Evolutionary conservation across 306 rosid species (phyloP), one percentile per base, ranked within the genome.

Genomic region (Canavalia ensiformis): DNA sequence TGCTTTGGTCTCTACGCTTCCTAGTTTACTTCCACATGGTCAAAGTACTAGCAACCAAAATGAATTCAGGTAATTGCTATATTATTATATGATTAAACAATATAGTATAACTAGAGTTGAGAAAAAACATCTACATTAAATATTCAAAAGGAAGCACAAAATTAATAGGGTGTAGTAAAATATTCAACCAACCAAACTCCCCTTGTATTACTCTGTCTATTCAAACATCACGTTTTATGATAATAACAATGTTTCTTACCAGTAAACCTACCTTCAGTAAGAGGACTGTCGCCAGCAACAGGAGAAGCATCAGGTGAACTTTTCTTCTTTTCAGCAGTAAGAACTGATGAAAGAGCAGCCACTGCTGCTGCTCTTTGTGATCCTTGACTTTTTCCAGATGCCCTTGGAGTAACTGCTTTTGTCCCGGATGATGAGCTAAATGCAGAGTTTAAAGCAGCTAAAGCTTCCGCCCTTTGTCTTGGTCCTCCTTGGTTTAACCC

Each of bases 331-430:
- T 95, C 99, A 78, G 97, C 98, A 57, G 91, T 87, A 77, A 95
- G 98, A 87, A 93, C 99, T 13, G 74, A 44, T 52, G 99, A 95
- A 81, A 95, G 97, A 60, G 99, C 98, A 74, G 99, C 99, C 18
- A 93, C 97, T 13, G 99, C 99, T 65, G 98, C 97, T 34, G 93
- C 93, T 87, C 97, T 89, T 85, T 95, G 98, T 44, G 98, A 92
- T 81, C 97, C 97, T 88, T 86, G 97, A 80, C 94, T 77, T 4
- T 68, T 47, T 35, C 85, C 82, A 34, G 94, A 76, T 58, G 90
- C 71, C 86, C 75, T 88, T 4, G 92, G 84, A 83, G 88, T 18
- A 83, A 67, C 12, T 62, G 75, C 6, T 78, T 88, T 89, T 55
- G 66, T 18, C 57, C 80, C 82, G 41, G 97, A 60, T 30, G 95